Evolutionary conservation across 352 stramenopile genomes (phyloP), one percentile per base, ranked within the genome.

Genomic region (Phytophthora quininea): DNA sequence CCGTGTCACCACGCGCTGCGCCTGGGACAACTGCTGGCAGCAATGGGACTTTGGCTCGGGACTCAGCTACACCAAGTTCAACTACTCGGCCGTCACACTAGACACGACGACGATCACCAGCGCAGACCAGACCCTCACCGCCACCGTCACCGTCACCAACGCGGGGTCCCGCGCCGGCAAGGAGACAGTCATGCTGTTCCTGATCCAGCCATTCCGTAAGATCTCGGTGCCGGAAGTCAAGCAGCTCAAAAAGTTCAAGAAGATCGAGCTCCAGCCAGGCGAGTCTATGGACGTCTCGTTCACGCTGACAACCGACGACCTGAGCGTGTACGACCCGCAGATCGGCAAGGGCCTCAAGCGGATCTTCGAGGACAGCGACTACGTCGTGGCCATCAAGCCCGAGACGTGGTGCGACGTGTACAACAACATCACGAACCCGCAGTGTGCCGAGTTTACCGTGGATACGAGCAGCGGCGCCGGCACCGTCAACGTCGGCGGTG

Each of bases 1-100:
- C 61, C 82, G 58, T 2, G 76, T 82, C 30, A 86, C 62, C 2
- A 75, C 73, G 7, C 74, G 67, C 1, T 92, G 84, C n/a, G 65
- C 77, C 11, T 74, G 61, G 51, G 69, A 77, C 29, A 67, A 70
- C 61, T 93, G 86, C 54, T 60, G 73, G 33, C 68, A 73, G 52
- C 66, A 91, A 69, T 93, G 79, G 79, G 60, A 77, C n/a, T 93
- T 93, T 48, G 85, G 85, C 5, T 54, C 67, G 2, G 85, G 85
- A 4, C 65, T 92, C 35, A 90, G 80, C 56, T 93, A 92, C 74
- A 90, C 83, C 27, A 68, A 68, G 31, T 91, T 90, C 32, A 69
- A 70, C 27, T 91, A 91, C 69, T 76, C 61, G 5, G 54, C 69
- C 0, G 47, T 93, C 15, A 62, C 57, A 6, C 53, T 88, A 4